Conservation (phyloP, 2,329 filamentous ascomycete genomes). For the Colletotrichum liaoningense region DNA sequence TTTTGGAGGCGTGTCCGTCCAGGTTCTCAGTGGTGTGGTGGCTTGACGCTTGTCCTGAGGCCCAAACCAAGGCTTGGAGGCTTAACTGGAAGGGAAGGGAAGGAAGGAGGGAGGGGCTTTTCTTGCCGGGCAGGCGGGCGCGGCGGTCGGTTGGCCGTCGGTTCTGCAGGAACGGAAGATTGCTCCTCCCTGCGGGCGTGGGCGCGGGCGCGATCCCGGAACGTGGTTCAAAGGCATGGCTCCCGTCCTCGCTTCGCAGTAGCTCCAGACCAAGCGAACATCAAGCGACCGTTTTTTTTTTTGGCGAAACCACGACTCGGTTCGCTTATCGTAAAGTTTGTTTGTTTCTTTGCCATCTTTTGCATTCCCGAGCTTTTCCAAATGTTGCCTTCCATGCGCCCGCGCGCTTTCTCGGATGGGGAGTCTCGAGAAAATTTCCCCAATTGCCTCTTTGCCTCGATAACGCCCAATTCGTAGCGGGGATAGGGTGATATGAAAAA, state of each 20-base stretch:
- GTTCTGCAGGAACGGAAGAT: slow-evolving; percentile 34
- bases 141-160: slow-evolving; percentile 7
- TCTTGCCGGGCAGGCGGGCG: neutral
- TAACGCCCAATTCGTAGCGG: slow-evolving; percentile 10
- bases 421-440: slow-evolving; percentile 13
- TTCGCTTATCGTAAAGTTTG: slow-evolving; percentile 37
- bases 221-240: slow-evolving; percentile 35
- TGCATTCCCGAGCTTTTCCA: slow-evolving; percentile 22
- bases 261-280: slow-evolving; percentile 50
- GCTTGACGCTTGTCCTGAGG: neutral
- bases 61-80: neutral
- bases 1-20: neutral
- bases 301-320: slow-evolving; percentile 30
- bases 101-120: neutral
- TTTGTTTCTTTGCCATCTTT: slow-evolving; percentile 25
- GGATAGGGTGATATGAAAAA: neutral
- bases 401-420: neutral
- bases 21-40: neutral
- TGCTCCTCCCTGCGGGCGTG: slow-evolving; percentile 32
- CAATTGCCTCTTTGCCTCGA: neutral
- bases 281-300: slow-evolving; percentile 35
- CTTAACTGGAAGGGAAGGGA: neutral
- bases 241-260: slow-evolving; percentile 48
- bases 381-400: neutral
- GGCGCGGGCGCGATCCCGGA: slow-evolving; percentile 27